Conservation (phyloP, 106 monocot genomes). For the Allium sativum region DNA sequence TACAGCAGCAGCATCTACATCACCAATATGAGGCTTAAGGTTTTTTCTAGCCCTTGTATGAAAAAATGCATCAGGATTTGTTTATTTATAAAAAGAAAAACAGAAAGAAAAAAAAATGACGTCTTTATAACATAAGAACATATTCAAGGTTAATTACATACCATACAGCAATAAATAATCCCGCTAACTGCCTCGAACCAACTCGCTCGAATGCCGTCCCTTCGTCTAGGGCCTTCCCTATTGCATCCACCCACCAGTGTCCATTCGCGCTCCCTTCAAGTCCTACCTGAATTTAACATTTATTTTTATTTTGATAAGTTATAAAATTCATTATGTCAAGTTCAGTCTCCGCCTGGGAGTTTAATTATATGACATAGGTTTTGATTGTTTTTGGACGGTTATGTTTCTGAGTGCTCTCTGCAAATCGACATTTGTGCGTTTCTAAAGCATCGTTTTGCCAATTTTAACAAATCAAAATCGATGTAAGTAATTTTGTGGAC, state of each 20-base stretch:
- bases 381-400: no score
- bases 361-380: no score
- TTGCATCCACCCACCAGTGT: slow-evolving; percentile 47
- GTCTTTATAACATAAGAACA: neutral
- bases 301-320: no score
- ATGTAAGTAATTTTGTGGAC: no score
- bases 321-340: no score
- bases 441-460: no score
- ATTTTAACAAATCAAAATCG: no score
- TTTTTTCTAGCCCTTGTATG: slow-evolving; percentile 50
- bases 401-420: no score
- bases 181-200: slow-evolving; percentile 62
- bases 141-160: slow-evolving; percentile 12
- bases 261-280: slow-evolving; percentile 69
- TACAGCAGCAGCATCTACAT: slow-evolving; percentile 72
- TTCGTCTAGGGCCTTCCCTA: slow-evolving; percentile 54
- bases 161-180: slow-evolving; percentile 53
- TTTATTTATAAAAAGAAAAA: neutral
- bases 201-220: slow-evolving; percentile 50
- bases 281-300: slow-evolving; percentile 45
- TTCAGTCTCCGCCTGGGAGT: no score
- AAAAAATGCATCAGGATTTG: neutral
- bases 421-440: no score
- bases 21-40: slow-evolving; percentile 45
- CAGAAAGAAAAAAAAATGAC: neutral